Evolutionary conservation across 2,329 filamentous ascomycete species (phyloP).

Genomic region (Dactylellina cionopaga): DNA sequence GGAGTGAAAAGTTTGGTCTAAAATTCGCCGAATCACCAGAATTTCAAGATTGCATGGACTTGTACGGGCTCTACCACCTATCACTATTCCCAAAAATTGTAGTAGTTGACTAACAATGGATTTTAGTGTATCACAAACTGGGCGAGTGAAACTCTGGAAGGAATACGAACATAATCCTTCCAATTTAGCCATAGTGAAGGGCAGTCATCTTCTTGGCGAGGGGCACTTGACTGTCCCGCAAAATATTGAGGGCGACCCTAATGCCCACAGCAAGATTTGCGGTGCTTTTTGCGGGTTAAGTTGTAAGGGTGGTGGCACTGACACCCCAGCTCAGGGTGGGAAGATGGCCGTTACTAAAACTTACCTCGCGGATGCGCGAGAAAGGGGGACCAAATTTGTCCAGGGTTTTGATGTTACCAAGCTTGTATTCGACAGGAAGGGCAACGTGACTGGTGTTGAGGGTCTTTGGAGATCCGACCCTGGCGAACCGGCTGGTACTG

Average conservation of each 20-base stretch:
- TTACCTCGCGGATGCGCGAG: conserved; percentile 81
- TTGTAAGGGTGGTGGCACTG: conserved; percentile 60
- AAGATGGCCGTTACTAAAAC: conserved; percentile 82
- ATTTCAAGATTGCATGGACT: conserved; percentile 81
- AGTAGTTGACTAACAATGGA: not conserved
- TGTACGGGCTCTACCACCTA: conserved; percentile 27
- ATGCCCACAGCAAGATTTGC: conserved; percentile 46
- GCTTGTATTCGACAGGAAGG: conserved; percentile 71
- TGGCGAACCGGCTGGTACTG: conserved; percentile 64
- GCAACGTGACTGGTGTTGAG: conserved; percentile 73
- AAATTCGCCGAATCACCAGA: conserved; percentile 77
- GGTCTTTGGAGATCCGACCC: conserved; percentile 75
- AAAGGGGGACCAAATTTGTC: conserved; percentile 80
- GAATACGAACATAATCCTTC: conserved; percentile 34
- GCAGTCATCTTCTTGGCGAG: conserved; percentile 44
- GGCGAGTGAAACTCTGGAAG: conserved; percentile 27
- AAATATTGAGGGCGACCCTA: conserved; percentile 37
- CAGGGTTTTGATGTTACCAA: conserved; percentile 80
- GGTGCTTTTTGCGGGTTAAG: conserved; percentile 67
- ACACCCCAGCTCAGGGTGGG: conserved; percentile 65
- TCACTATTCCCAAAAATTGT: not conserved
- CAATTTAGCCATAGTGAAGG: conserved; percentile 16
- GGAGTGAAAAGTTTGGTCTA: conserved; percentile 74
- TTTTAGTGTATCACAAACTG: conserved; percentile 34
- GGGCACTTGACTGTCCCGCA: conserved; percentile 31